Percentiles rank a stretch among this genome's conserved stretches.
Conservation (phyloP, 768 basidiomycete species). For the Leccinum ochraceum region DNA sequence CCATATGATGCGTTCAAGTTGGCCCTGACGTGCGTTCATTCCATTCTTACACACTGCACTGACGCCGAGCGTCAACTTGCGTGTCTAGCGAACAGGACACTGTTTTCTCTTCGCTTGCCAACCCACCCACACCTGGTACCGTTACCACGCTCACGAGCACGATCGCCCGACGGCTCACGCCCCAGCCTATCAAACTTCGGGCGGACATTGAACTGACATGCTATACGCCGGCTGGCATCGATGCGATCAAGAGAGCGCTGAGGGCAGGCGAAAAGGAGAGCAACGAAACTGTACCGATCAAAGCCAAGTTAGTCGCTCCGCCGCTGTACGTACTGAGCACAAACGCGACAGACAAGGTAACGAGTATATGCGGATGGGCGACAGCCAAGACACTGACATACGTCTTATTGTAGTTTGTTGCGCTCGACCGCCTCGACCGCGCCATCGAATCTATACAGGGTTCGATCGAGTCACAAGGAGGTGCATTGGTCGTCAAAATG, state of each 20-base stretch:
- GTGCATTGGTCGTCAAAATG: constrained; percentile 92
- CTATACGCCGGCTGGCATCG: constrained; percentile 93
- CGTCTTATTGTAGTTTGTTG: constrained; percentile 51
- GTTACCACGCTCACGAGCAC: constrained; percentile 69
- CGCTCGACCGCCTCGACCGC: constrained; percentile 90
- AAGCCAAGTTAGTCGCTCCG: constrained; percentile 95
- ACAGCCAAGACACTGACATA: background rate
- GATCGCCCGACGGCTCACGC: constrained; percentile 93
- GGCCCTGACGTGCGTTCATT: constrained; percentile 74
- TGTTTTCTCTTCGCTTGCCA: constrained; percentile 73
- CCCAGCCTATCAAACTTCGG: constrained; percentile 97
- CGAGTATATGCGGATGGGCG: constrained; percentile 8
- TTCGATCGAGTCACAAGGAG: constrained; percentile 83
- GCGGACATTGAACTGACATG: constrained; percentile 98
- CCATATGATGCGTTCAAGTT: constrained; percentile 98
- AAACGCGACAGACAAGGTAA: constrained; percentile 93
- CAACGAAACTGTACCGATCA: constrained; percentile 91
- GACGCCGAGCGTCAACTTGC: background rate
- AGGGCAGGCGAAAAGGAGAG: constrained; percentile 86
- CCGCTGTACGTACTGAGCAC: constrained; percentile 95
- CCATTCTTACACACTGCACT: constrained; percentile 31
- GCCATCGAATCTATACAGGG: constrained; percentile 89
- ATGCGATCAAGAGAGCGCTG: constrained; percentile 93
- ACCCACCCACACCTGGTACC: constrained; percentile 57
- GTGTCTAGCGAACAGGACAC: constrained; percentile 62